Conservation (phyloP, 148 eudicot species). For the Gaultheria prostrata region DNA sequence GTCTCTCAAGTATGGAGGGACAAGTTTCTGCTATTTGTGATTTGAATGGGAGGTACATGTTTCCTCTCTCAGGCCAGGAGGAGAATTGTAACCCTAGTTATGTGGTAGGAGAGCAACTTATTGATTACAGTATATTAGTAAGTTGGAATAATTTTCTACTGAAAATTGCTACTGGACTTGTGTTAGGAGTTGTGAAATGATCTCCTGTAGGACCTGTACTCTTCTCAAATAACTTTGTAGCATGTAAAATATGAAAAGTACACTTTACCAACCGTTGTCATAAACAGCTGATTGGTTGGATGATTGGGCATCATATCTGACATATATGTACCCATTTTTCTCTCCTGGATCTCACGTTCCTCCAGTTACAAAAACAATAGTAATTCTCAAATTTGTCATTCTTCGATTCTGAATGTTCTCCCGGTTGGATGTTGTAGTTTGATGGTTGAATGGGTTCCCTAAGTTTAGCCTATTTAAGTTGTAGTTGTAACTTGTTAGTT, state of each 20-base stretch:
- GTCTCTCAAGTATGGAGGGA: not conserved
- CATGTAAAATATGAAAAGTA: not conserved
- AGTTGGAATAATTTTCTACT: not conserved
- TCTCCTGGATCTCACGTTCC: not conserved
- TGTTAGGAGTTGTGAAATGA: not conserved
- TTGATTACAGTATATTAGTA: not conserved
- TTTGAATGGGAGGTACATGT: not conserved
- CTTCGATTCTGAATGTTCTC: not conserved
- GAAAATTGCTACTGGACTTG: not conserved
- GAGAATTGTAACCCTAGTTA: not conserved
- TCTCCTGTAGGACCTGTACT: not conserved
- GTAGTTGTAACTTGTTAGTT: not conserved
- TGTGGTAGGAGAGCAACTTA: not conserved
- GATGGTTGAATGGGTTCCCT: not conserved
- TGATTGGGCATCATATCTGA: not conserved
- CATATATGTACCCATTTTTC: not conserved
- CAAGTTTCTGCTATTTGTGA: not conserved
- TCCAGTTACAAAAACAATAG: not conserved
- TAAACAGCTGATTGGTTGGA: not conserved
- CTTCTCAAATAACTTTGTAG: not conserved
- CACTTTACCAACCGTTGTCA: not conserved
- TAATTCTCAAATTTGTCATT: not conserved
- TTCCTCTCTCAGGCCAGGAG: not conserved
- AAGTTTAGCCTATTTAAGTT: not conserved
- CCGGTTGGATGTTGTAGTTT: not conserved